phyloP scores from a whole-genome alignment of 192 early-diverging fungal species.

The Rhizoclosmatium sp. region DNA sequence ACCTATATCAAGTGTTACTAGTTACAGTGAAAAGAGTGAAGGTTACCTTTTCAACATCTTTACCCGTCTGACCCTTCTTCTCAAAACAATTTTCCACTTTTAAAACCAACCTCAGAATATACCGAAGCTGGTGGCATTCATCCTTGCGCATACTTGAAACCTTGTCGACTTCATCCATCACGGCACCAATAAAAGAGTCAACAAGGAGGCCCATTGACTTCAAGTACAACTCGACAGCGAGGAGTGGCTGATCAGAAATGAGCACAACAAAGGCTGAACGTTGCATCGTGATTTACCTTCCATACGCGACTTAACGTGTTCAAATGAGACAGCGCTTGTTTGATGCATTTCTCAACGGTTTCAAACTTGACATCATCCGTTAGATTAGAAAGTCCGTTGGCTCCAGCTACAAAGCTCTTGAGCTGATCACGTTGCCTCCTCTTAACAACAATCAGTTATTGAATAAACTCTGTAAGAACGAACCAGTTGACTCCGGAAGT shows the following conservation, averaged over 20 bases:
- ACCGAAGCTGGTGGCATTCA: conserved; percentile 47
- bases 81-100: conserved; percentile 41
- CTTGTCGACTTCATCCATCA: conserved; percentile 30
- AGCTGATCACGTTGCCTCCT: conserved; percentile 62
- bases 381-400: conserved; percentile 42
- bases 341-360: conserved; percentile 58
- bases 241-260: conserved; percentile 42
- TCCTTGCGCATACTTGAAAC: conserved; percentile 3
- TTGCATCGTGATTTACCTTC: conserved; percentile 53
- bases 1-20: conserved; percentile 19
- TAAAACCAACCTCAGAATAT: conserved; percentile 39
- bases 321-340: conserved; percentile 57
- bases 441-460: conserved; percentile 40
- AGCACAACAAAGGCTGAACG: conserved; percentile 11
- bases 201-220: conserved; percentile 46
- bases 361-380: conserved; percentile 56
- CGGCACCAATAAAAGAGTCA: conserved; percentile 33
- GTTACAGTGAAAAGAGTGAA: neutral
- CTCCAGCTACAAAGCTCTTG: conserved; percentile 51
- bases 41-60: conserved; percentile 25
- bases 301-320: conserved; percentile 58
- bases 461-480: neutral
- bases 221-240: conserved; percentile 43
- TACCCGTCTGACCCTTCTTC: neutral
- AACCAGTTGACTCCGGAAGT: conserved; percentile 66